phyloP scores from a whole-genome alignment of 768 basidiomycete species.

The Trametes villosa region DNA sequence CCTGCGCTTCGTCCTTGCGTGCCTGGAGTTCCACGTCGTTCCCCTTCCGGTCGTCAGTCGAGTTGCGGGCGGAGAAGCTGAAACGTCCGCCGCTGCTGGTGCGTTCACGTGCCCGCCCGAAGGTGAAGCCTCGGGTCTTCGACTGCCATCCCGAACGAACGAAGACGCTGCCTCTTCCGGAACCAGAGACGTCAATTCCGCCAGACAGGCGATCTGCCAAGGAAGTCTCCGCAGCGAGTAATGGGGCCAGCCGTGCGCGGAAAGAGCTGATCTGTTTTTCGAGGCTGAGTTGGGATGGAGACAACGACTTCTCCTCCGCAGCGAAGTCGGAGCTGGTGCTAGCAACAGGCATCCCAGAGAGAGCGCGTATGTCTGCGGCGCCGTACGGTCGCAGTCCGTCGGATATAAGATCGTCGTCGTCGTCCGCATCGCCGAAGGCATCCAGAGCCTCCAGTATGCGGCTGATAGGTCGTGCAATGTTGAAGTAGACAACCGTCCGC shows the following conservation, averaged over 20 bases:
- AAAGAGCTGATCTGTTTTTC: conserved; percentile 39
- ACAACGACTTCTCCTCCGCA: conserved; percentile 13
- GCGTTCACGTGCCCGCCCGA: conserved; percentile 38
- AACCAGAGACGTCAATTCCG: conserved; percentile 71
- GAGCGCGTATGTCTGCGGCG: conserved; percentile 6
- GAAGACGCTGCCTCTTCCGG: conserved; percentile 71
- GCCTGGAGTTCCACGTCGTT: conserved; percentile 35
- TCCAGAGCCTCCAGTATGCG: conserved; percentile 40
- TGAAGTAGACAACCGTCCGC: conserved; percentile 83
- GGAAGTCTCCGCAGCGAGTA: conserved; percentile 62
- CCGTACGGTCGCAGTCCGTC: conserved; percentile 41
- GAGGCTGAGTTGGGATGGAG: conserved; percentile 22
- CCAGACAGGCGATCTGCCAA: conserved; percentile 77
- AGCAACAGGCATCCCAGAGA: conserved; percentile 11
- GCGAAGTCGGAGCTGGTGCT: conserved; percentile 4
- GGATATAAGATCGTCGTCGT: conserved; percentile 56
- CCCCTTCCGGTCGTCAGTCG: conserved; percentile 30
- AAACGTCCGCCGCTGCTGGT: conserved; percentile 33
- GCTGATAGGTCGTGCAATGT: conserved; percentile 54
- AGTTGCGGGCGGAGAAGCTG: conserved; percentile 32
- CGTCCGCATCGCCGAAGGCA: conserved; percentile 41
- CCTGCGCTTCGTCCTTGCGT: conserved; percentile 41
- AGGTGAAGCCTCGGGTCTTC: conserved; percentile 50
- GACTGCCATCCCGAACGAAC: conserved; percentile 86
- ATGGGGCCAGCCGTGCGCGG: conserved; percentile 60